These are phyloP conservation scores for Teunomyces aglyptinius DNA, from an alignment of 805 yeast genomes.

Conservation along the genomic window DNA sequence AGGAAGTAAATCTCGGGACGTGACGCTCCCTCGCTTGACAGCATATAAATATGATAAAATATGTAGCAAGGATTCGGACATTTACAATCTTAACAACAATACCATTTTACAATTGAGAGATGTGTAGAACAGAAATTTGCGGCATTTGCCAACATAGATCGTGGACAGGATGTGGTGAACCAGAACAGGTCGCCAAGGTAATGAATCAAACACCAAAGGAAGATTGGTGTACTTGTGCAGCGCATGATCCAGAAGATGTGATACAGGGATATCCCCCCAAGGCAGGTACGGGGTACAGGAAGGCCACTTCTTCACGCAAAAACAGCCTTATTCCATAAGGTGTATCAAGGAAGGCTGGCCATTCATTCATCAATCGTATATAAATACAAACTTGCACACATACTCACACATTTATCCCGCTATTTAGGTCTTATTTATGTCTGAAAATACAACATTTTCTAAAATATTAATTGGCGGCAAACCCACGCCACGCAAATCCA, in stretches of 20 bases:
- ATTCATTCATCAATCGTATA: neutral
- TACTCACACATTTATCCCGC: neutral
- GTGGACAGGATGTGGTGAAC: conserved; percentile 62
- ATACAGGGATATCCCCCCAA: conserved; percentile 49
- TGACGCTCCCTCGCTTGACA: neutral
- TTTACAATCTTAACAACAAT: neutral
- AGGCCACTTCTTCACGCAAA: conserved; percentile 2
- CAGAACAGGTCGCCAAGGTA: conserved; percentile 46
- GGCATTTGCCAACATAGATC: conserved; percentile 43
- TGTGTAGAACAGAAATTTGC: conserved; percentile 39
- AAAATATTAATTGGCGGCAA: neutral
- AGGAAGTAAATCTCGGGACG: neutral
- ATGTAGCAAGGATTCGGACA: neutral
- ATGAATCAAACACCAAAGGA: conserved; percentile 50
- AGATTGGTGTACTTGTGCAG: conserved; percentile 56
- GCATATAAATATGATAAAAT: neutral
- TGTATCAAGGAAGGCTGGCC: neutral
- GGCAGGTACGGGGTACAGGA: conserved; percentile 55
- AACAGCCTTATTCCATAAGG: conserved; percentile 2
- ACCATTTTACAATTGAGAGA: conserved; percentile 8
- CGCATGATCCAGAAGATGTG: conserved; percentile 37
- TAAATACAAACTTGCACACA: too few relatives aligned
- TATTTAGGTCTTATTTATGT: neutral
- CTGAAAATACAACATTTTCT: neutral
- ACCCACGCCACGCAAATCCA: neutral